Percentiles rank a stretch among this genome's conserved stretches.
phyloP scores from a whole-genome alignment of 1,284 basidiomycete species.

The Austropuccinia psidii region DNA sequence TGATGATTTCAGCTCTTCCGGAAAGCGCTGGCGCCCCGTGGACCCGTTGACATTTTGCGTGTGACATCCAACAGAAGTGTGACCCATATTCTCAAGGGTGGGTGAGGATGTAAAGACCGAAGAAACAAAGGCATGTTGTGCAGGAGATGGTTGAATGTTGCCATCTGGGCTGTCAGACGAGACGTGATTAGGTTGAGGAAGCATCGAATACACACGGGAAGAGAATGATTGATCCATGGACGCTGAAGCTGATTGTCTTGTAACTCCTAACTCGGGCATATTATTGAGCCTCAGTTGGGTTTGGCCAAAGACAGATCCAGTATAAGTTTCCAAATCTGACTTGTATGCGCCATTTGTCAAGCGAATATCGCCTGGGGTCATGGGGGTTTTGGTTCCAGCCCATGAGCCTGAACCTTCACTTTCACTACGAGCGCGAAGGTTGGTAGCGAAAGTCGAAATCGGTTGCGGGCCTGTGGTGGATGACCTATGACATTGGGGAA shows the following conservation, averaged over 20 bases:
- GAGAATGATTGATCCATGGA: background rate
- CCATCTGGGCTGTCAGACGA: background rate
- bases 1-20: background rate
- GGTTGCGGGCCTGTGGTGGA: slow-evolving; percentile 14
- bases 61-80: background rate
- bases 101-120: background rate
- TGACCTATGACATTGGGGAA: background rate
- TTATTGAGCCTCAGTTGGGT: background rate
- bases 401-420: slow-evolving; percentile 29
- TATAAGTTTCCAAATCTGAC: background rate
- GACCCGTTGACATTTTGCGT: background rate
- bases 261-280: background rate
- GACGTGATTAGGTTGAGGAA: background rate
- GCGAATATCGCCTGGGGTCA: slow-evolving; percentile 21
- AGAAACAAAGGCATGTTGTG: background rate
- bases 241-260: background rate
- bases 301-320: background rate
- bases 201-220: background rate
- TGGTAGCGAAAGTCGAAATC: background rate
- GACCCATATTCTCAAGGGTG: background rate
- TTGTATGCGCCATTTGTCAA: background rate
- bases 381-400: slow-evolving; percentile 20
- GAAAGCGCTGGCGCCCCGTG: background rate
- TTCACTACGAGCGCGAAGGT: slow-evolving; percentile 22
- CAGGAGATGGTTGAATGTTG: slow-evolving; percentile 4